A percentile compares a stretch with the other conserved stretches of the same genome.
Conservation (phyloP, 2,329 filamentous ascomycete species). For the Westerdykella ornata region DNA sequence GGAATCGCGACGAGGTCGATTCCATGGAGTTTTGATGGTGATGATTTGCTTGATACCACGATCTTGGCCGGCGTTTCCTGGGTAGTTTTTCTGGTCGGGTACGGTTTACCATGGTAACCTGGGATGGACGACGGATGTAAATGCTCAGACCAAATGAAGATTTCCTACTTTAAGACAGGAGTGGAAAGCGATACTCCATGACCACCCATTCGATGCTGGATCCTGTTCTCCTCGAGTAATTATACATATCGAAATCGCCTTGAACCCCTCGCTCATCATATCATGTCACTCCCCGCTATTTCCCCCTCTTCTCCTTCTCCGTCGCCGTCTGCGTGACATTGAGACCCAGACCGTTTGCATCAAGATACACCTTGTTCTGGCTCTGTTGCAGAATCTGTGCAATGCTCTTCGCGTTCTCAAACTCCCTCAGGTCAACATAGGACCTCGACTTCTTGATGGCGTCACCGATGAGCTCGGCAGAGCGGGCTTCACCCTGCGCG, state of each 20-base stretch:
- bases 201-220: slow-evolving; percentile 5
- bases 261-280: slow-evolving; percentile 1
- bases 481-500: slow-evolving; percentile 97
- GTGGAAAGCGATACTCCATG: slow-evolving; percentile 26
- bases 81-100: not conserved
- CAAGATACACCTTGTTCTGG: slow-evolving; percentile 90
- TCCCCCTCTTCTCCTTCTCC: slow-evolving; percentile 36
- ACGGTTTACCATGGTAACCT: not conserved
- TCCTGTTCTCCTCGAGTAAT: slow-evolving; percentile 14
- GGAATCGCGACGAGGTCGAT: slow-evolving; percentile 54
- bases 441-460: slow-evolving; percentile 99
- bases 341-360: slow-evolving; percentile 81
- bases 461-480: slow-evolving; percentile 94
- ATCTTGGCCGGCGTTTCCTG: slow-evolving; percentile 1
- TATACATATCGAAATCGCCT: slow-evolving; percentile 17
- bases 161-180: slow-evolving; percentile 25
- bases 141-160: slow-evolving; percentile 1
- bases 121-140: slow-evolving; percentile 1
- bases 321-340: slow-evolving; percentile 58
- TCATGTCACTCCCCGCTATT: slow-evolving; percentile 12
- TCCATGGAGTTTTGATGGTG: slow-evolving; percentile 59
- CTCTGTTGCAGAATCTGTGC: slow-evolving; percentile 82
- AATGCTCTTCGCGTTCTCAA: slow-evolving; percentile 89
- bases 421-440: slow-evolving; percentile 95
- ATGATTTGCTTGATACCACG: not conserved